phyloP scores from a whole-genome alignment of 106 monocot species.

The Dendrobium chrysotoxum region DNA sequence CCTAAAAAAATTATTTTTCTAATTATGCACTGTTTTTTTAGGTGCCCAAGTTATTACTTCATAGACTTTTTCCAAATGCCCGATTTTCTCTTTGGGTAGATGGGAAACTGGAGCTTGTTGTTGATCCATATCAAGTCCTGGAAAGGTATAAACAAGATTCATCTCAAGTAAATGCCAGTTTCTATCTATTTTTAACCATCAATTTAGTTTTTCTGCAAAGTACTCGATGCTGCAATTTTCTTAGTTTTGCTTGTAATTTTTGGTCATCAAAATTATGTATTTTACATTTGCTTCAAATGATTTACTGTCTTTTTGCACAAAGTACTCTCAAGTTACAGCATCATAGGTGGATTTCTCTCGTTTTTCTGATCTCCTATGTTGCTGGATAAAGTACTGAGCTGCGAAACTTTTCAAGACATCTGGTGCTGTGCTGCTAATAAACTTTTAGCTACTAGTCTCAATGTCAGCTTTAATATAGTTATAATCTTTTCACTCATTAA shows the following conservation, averaged over 20 bases:
- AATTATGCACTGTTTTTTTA: slow-evolving; percentile 3
- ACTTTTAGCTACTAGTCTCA: background rate
- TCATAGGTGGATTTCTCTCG: background rate
- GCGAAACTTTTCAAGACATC: background rate
- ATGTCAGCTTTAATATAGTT: background rate
- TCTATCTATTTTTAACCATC: background rate
- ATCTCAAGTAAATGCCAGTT: background rate
- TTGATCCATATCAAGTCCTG: slow-evolving; percentile 58
- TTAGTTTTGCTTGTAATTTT: background rate
- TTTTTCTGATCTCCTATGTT: background rate
- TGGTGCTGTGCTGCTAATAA: background rate
- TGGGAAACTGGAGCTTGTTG: slow-evolving; percentile 69
- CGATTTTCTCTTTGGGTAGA: slow-evolving; percentile 66
- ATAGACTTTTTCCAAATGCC: slow-evolving; percentile 61
- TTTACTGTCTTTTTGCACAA: background rate
- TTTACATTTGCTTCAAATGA: background rate
- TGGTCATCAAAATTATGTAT: background rate
- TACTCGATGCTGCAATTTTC: background rate
- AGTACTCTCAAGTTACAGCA: background rate
- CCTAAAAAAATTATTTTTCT: background rate
- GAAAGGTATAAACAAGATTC: slow-evolving; percentile 36
- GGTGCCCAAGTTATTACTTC: slow-evolving; percentile 66
- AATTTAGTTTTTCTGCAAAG: background rate
- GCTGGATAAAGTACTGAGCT: background rate
- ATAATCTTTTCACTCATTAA: background rate